phyloP scores from a whole-genome alignment of 441 rosid species.

The Populus hybrid region DNA sequence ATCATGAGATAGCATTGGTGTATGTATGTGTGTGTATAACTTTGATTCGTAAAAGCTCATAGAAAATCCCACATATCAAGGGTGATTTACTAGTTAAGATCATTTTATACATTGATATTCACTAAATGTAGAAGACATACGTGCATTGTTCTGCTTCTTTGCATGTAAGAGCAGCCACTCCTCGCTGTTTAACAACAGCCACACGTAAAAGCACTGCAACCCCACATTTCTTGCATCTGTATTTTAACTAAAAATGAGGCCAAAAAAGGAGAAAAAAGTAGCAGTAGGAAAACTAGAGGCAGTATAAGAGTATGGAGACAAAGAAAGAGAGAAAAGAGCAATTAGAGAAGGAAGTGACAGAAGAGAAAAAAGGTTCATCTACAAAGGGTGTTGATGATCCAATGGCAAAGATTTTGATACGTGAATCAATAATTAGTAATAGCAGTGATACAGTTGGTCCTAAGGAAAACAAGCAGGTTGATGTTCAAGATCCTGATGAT shows the following conservation, averaged over 20 bases:
- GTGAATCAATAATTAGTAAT: slow-evolving; percentile 6
- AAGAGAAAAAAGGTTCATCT: not conserved
- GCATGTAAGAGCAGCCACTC: not conserved
- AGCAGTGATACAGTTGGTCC: not conserved
- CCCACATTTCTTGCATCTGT: not conserved
- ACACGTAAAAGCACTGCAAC: not conserved
- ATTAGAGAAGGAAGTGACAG: not conserved
- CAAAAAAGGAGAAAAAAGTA: not conserved
- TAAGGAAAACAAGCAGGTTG: not conserved
- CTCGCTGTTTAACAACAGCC: not conserved
- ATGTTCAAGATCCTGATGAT: slow-evolving; percentile 31
- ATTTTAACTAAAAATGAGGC: not conserved
- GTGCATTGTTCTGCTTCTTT: not conserved
- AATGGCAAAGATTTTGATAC: slow-evolving; percentile 3
- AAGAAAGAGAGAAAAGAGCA: slow-evolving; percentile 1
- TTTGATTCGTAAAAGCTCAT: no score
- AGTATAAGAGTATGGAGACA: not conserved
- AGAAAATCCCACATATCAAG: no score
- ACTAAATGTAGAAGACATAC: no score
- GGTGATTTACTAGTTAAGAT: no score
- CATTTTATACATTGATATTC: no score
- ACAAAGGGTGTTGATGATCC: not conserved
- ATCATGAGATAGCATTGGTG: no score
- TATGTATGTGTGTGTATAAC: no score
- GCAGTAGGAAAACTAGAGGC: not conserved